These are phyloP conservation scores for Phytophthora lateralis DNA, from an alignment of 352 stramenopile species.

Conservation along the genomic window DNA sequence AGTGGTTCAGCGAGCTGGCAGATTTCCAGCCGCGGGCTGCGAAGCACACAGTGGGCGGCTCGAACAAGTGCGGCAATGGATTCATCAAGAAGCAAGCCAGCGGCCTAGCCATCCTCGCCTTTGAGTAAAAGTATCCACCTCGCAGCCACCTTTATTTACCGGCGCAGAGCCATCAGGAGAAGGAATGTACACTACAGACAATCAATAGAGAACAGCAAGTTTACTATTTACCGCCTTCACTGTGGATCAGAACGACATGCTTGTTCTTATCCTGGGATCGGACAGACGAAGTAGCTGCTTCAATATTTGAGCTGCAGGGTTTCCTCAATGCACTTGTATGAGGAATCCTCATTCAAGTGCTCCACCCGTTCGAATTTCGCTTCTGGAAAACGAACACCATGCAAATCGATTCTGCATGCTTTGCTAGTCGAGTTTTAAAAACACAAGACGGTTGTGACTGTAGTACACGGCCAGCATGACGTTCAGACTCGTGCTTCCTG, in stretches of 20 bases:
- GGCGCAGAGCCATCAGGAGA: background rate
- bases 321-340: too few relatives aligned
- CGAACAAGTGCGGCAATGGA: slow-evolving; percentile 5
- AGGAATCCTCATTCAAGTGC: too few relatives aligned
- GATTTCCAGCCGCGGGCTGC: slow-evolving; percentile 27
- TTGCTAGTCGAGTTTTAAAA: too few relatives aligned
- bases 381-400: background rate
- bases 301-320: too few relatives aligned
- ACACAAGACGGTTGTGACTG: too few relatives aligned
- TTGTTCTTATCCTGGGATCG: slow-evolving; percentile 12
- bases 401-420: slow-evolving; percentile 16
- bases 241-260: background rate
- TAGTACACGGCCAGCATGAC: too few relatives aligned
- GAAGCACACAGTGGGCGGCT: slow-evolving; percentile 16
- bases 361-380: background rate
- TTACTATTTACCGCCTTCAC: too few relatives aligned
- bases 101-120: slow-evolving; percentile 24
- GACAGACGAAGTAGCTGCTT: slow-evolving; percentile 6
- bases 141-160: background rate
- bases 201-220: slow-evolving; percentile 10
- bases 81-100: slow-evolving; percentile 32
- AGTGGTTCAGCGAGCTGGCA: slow-evolving; percentile 51
- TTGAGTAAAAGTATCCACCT: slow-evolving; percentile 18
- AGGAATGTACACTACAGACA: slow-evolving; percentile 13
- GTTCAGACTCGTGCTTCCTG: too few relatives aligned